These are phyloP conservation scores for Cymbopogon flexuosus DNA, from an alignment of 202 grass and related monocot genomes.

Conservation along the genomic window DNA sequence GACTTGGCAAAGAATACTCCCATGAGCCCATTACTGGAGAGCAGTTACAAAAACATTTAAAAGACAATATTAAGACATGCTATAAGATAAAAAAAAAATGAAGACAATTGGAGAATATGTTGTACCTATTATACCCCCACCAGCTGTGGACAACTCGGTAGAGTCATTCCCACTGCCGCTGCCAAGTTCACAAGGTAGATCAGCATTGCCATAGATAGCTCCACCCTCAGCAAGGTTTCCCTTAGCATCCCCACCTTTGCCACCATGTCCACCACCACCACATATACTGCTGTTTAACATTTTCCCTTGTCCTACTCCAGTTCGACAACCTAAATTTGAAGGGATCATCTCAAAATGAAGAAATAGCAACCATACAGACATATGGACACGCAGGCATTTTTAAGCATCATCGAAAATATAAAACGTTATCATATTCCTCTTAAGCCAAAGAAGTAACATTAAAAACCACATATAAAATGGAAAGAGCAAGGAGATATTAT, in stretches of 20 bases:
- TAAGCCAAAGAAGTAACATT: background rate
- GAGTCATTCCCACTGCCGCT: slow-evolving; percentile 94
- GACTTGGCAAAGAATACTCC: slow-evolving; percentile 72
- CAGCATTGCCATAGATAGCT: slow-evolving; percentile 64
- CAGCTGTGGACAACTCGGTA: slow-evolving; percentile 59
- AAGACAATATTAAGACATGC: slow-evolving; percentile 1
- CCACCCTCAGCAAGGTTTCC: slow-evolving; percentile 55
- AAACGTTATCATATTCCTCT: background rate
- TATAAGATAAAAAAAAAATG: background rate
- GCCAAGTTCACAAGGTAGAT: slow-evolving; percentile 96
- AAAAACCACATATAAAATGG: background rate
- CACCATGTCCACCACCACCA: slow-evolving; percentile 92
- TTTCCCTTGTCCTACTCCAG: slow-evolving; percentile 79
- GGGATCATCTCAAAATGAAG: background rate
- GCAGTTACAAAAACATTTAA: slow-evolving; percentile 27
- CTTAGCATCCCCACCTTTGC: slow-evolving; percentile 72
- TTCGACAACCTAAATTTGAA: slow-evolving; percentile 64
- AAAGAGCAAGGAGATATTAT: background rate
- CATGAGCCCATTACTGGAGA: slow-evolving; percentile 91
- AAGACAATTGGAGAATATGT: slow-evolving; percentile 1
- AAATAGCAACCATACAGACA: background rate
- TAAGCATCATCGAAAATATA: background rate
- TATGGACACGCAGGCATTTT: background rate
- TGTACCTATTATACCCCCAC: slow-evolving; percentile 95
- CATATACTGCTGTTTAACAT: slow-evolving; percentile 55